phyloP scores from a whole-genome alignment of 1,284 basidiomycete genomes.

The Uromyces viciae-fabae region DNA sequence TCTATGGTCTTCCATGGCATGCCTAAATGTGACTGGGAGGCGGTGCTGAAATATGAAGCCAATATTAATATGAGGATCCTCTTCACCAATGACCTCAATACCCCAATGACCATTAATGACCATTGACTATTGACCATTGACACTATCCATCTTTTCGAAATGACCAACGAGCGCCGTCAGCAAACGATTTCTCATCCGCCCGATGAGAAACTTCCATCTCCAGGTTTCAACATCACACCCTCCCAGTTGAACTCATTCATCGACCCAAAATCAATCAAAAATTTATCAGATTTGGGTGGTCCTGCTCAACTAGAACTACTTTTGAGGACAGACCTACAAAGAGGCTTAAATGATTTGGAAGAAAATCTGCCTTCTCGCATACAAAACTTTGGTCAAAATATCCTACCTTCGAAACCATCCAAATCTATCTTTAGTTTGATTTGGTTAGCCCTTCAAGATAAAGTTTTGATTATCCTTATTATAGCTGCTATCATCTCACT shows the following conservation, averaged over 20 bases:
- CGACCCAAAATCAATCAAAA: constrained; percentile 74
- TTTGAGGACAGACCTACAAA: constrained; percentile 67
- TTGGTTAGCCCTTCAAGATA: constrained; percentile 93
- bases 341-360: constrained; percentile 57
- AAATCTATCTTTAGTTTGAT: constrained; percentile 80
- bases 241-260: constrained; percentile 74
- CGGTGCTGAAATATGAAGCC: too few species aligned
- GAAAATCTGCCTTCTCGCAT: constrained; percentile 49
- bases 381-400: constrained; percentile 73
- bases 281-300: constrained; percentile 72
- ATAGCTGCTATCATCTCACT: constrained; percentile 89
- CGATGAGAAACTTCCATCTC: background rate
- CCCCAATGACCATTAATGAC: too few species aligned
- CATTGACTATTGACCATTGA: too few species aligned
- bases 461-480: constrained; percentile 84
- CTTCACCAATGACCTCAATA: too few species aligned
- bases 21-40: too few species aligned
- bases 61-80: too few species aligned
- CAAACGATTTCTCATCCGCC: background rate
- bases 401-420: constrained; percentile 70
- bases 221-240: background rate
- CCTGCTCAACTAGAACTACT: constrained; percentile 65
- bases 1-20: too few species aligned
- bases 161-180: too few species aligned
- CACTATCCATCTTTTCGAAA: too few species aligned